Evolutionary conservation across 495 filamentous ascomycete genomes (phyloP).

Genomic region (Aspergillus indologenus): DNA sequence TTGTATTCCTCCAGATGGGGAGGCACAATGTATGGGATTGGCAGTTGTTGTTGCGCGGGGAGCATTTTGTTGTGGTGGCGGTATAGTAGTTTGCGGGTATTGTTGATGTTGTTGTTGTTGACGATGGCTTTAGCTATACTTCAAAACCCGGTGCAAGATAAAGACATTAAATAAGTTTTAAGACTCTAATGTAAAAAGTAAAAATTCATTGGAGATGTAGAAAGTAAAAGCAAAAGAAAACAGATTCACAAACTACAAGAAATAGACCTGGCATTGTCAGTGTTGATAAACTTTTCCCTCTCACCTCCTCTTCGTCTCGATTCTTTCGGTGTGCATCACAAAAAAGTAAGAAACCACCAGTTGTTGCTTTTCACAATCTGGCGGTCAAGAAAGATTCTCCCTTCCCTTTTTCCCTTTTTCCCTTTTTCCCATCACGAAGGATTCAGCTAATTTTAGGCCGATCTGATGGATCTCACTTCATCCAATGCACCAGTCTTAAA

Average conservation of each 20-base stretch:
- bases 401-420: too few species aligned
- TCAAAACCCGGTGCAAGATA: too few species aligned
- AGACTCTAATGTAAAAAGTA: too few species aligned
- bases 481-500: not conserved
- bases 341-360: not conserved
- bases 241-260: not conserved
- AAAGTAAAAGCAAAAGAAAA: too few species aligned
- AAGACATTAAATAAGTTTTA: too few species aligned
- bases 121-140: too few species aligned
- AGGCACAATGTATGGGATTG: constrained; percentile 28
- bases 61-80: too few species aligned
- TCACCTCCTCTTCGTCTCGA: not conserved
- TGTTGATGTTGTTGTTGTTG: too few species aligned
- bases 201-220: too few species aligned
- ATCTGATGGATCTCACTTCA: not conserved
- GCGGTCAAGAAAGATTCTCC: not conserved
- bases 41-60: not conserved
- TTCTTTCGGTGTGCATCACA: not conserved
- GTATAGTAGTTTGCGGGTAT: too few species aligned
- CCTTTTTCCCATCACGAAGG: too few species aligned
- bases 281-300: not conserved
- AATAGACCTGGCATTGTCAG: not conserved
- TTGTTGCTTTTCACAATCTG: not conserved
- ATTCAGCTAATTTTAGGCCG: not conserved
- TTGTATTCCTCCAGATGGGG: constrained; percentile 39